Conservation (phyloP, 2,329 filamentous ascomycete species). For the Apiospora saccharicola region DNA sequence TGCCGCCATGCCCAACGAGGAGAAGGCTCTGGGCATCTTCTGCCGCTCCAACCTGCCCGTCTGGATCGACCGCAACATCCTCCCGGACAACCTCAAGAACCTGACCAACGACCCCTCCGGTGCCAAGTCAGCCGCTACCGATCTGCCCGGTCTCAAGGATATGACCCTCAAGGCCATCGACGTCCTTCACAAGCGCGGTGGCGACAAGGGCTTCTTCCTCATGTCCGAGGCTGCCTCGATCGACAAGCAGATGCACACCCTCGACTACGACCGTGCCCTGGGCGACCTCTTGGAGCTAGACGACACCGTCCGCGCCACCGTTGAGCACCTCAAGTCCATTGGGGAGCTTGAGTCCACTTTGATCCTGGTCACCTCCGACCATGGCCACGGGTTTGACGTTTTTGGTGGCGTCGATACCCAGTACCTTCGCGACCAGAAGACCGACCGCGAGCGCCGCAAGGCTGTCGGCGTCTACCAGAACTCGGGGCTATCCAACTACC, state of each 20-base stretch:
- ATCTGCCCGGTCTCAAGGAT: conserved; percentile 84
- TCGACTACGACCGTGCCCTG: conserved; percentile 86
- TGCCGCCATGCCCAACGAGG: conserved; percentile 59
- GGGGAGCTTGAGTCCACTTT: conserved; percentile 77
- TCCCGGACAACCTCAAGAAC: conserved; percentile 71
- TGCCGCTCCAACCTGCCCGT: conserved; percentile 77
- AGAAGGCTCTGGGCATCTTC: conserved; percentile 80
- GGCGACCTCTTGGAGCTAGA: conserved; percentile 87
- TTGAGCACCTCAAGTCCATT: conserved; percentile 72
- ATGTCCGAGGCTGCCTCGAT: conserved; percentile 88
- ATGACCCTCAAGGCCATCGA: conserved; percentile 91
- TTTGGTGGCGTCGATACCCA: conserved; percentile 83
- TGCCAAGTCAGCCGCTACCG: conserved; percentile 66
- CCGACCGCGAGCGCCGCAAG: conserved; percentile 75
- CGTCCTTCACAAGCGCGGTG: conserved; percentile 72
- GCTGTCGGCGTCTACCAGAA: conserved; percentile 78
- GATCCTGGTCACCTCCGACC: conserved; percentile 83
- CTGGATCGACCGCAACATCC: conserved; percentile 88
- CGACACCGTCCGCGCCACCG: conserved; percentile 79
- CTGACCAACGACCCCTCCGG: conserved; percentile 76
- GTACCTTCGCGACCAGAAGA: conserved; percentile 71
- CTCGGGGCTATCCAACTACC: conserved; percentile 81
- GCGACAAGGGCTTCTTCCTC: conserved; percentile 81
- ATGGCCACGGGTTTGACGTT: conserved; percentile 90
- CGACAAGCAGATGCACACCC: conserved; percentile 87